Evolutionary conservation across 1,284 basidiomycete species (phyloP).

Genomic region (Kalmanozyma brasiliensis): DNA sequence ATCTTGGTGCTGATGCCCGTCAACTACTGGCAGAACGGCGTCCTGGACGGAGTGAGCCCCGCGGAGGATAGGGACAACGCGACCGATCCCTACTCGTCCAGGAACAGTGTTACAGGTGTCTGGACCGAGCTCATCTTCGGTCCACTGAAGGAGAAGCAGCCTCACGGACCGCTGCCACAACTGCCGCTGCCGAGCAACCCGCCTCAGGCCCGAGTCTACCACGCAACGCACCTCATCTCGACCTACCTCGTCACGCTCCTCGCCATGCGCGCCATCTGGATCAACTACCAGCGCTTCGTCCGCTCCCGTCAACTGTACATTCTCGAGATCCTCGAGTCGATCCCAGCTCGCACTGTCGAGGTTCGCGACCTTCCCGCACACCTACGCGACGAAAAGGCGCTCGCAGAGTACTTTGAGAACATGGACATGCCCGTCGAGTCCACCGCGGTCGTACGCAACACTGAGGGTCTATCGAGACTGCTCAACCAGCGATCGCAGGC

Average conservation of each 20-base stretch:
- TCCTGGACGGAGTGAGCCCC: conserved; percentile 66
- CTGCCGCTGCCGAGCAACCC: conserved; percentile 43
- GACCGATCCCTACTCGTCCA: conserved; percentile 10
- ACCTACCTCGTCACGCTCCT: conserved; percentile 91
- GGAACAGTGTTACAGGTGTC: conserved; percentile 19
- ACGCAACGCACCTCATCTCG: conserved; percentile 82
- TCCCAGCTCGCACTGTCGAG: conserved; percentile 91
- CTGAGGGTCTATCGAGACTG: conserved; percentile 78
- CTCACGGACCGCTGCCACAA: conserved; percentile 50
- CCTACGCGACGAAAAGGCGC: conserved; percentile 81
- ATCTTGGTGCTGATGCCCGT: conserved; percentile 65
- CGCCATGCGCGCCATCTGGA: conserved; percentile 84
- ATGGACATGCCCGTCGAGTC: conserved; percentile 77
- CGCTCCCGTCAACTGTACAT: conserved; percentile 92
- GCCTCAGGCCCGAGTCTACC: conserved; percentile 67
- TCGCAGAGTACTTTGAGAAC: conserved; percentile 91
- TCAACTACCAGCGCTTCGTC: conserved; percentile 88
- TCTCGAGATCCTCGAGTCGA: conserved; percentile 90
- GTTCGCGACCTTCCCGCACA: conserved; percentile 84
- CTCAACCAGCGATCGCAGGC: conserved; percentile 82
- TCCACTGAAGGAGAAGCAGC: conserved; percentile 20
- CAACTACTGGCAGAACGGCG: conserved; percentile 65
- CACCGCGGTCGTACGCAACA: conserved; percentile 86
- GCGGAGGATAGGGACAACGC: conserved; percentile 50
- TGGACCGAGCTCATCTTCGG: conserved; percentile 35